These are phyloP conservation scores for Fonsecaea nubica DNA, from an alignment of 2,329 filamentous ascomycete genomes.

Conservation along the genomic window DNA sequence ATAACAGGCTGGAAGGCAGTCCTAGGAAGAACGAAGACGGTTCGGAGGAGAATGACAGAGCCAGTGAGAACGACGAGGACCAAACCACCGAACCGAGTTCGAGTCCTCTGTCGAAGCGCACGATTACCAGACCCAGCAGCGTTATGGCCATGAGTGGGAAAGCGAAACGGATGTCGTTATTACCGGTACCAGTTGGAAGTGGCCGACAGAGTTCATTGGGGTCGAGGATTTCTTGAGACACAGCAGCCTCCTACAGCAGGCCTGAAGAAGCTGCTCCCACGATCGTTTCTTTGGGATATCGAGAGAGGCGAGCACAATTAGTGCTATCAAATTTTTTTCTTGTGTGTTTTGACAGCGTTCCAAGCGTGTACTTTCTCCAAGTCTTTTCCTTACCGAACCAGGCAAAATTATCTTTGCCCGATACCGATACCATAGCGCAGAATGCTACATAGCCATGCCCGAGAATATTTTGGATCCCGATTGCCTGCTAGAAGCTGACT, in stretches of 20 bases:
- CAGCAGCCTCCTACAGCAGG: slow-evolving; percentile 28
- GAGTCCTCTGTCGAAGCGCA: slow-evolving; percentile 39
- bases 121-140: slow-evolving; percentile 39
- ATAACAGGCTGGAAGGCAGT: slow-evolving; percentile 21
- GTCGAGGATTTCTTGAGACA: slow-evolving; percentile 28
- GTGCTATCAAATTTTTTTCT: not conserved
- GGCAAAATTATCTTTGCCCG: not conserved
- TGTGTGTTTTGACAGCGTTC: slow-evolving; percentile 7
- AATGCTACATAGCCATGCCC: slow-evolving; percentile 4
- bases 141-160: slow-evolving; percentile 38
- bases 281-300: slow-evolving; percentile 17
- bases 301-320: slow-evolving; percentile 7
- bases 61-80: slow-evolving; percentile 36
- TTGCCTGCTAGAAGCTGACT: not conserved
- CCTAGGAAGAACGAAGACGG: slow-evolving; percentile 10
- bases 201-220: slow-evolving; percentile 36
- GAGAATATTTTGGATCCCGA: not conserved
- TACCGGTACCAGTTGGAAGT: slow-evolving; percentile 35
- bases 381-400: not conserved
- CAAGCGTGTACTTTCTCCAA: slow-evolving; percentile 1
- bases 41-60: slow-evolving; percentile 31
- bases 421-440: not conserved
- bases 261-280: slow-evolving; percentile 26
- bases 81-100: slow-evolving; percentile 36
- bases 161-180: slow-evolving; percentile 39